Conservation (phyloP, 2,329 filamentous ascomycete species). For the Ceratocystis papillata region DNA sequence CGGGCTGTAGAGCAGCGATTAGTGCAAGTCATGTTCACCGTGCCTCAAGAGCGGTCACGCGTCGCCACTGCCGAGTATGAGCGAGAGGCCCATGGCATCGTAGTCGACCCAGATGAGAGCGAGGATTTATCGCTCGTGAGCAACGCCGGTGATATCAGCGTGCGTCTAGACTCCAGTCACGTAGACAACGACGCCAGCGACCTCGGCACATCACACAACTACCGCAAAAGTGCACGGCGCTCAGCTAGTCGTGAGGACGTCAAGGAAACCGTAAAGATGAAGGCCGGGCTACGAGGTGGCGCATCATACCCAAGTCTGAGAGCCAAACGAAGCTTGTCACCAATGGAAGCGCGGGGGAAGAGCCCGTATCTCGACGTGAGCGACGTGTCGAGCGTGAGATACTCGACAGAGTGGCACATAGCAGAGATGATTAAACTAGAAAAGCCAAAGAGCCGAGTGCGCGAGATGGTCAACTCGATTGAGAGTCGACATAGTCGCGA, state of each 20-base stretch:
- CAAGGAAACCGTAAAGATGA: background rate
- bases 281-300: slow-evolving; percentile 9
- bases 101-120: slow-evolving; percentile 20
- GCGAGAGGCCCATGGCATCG: slow-evolving; percentile 21
- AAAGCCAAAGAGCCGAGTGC: slow-evolving; percentile 38
- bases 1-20: slow-evolving; percentile 57
- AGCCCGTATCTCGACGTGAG: slow-evolving; percentile 20
- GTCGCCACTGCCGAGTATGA: slow-evolving; percentile 73
- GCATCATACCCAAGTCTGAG: slow-evolving; percentile 8
- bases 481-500: slow-evolving; percentile 38
- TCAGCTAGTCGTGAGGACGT: background rate
- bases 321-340: slow-evolving; percentile 18
- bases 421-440: slow-evolving; percentile 40
- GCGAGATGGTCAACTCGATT: slow-evolving; percentile 47
- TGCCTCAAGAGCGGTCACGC: slow-evolving; percentile 71
- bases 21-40: slow-evolving; percentile 84
- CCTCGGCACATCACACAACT: slow-evolving; percentile 2
- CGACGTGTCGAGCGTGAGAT: slow-evolving; percentile 17
- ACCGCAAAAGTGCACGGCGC: background rate
- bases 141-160: slow-evolving; percentile 23
- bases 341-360: slow-evolving; percentile 14
- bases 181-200: slow-evolving; percentile 13
- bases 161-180: background rate
- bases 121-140: slow-evolving; percentile 20
- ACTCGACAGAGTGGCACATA: slow-evolving; percentile 28